Base-by-base conservation (phyloP, 2,329 filamentous ascomycete species). In the Alternaria sp. region DNA sequence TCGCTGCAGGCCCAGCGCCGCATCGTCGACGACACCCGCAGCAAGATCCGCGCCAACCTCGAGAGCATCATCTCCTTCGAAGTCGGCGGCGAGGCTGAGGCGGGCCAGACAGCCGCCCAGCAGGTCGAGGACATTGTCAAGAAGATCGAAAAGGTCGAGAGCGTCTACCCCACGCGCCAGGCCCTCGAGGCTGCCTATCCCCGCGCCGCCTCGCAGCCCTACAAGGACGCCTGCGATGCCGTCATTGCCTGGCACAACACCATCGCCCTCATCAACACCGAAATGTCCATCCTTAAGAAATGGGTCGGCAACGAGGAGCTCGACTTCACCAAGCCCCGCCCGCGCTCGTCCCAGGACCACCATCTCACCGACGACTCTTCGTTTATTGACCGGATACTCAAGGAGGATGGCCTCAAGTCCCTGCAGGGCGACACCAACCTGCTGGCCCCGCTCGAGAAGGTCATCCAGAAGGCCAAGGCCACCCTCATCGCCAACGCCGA, bases 261-360 rank as follows among this genome's bases (percentile, higher is more conserved):
- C 55, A 97, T 94, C 30, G 90, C 95, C 76, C 89, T 97, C 76
- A 98, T 99, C 85, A 97, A 96, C 79, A 97, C 93, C 3, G 93
- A 99, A 79, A 87, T 99, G 63, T 89, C 90, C 14, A 94, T 98
- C 67, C 81, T 99, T 67, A 94, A 96, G 79, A 94, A 91, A 67
- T 99, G 96, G 96, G 96, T 99, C 25, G 96, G 96, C 58, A 99
- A 99, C 75, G 90, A 94, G 41, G 94, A 97, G 75, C 87, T 99
- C 43, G 94, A 98, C 80, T 99, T 98, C 77, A 89, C 89, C 55
- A 91, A 92, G 75, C 87, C 90, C 21, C 90, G 91, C 68, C 86
- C 89, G 57, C 87, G 88, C 63, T 90, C 92, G 1, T 88, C 89
- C 3, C 87, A 86, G 64, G 88, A 88, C 64, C 89, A 91, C 70